A percentile compares a stretch with the other conserved stretches of the same genome.
Conservation (phyloP, 176 grass and related monocot species). For the Tillandsia fasciculata region DNA sequence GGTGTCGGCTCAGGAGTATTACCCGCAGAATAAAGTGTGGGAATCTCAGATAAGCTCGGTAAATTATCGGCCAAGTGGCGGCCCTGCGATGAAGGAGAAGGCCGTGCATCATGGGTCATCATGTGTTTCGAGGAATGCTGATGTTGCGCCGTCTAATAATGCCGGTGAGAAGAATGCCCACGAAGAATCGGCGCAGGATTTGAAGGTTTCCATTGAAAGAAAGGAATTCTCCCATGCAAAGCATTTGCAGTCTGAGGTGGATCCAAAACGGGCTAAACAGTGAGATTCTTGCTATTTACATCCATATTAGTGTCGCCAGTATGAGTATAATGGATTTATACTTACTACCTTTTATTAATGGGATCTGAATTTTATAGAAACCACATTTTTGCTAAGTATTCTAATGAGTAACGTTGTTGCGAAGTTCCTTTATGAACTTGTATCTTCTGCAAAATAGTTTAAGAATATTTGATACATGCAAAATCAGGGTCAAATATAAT, state of each 20-base stretch:
- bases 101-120: conserved; percentile 21
- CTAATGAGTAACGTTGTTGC: background rate
- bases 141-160: conserved; percentile 31
- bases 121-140: conserved; percentile 26
- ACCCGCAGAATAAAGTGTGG: background rate
- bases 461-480: background rate
- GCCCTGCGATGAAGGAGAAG: conserved; percentile 42
- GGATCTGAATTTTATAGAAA: background rate
- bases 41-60: conserved; percentile 9
- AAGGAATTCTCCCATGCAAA: conserved; percentile 50
- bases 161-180: conserved; percentile 30
- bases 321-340: background rate
- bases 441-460: background rate
- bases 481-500: too few species aligned
- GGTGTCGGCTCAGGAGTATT: too few species aligned
- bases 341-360: conserved; percentile 1
- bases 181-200: conserved; percentile 29
- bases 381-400: background rate
- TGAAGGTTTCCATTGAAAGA: conserved; percentile 41
- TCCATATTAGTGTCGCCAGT: background rate
- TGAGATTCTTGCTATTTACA: conserved; percentile 31
- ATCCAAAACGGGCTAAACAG: conserved; percentile 83
- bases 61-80: conserved; percentile 23
- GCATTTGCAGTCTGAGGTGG: conserved; percentile 44
- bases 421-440: background rate